A percentile compares a stretch with the other conserved stretches of the same genome.
Conservation (phyloP, 2,329 filamentous ascomycete genomes). For the Fusarium equiseti region DNA sequence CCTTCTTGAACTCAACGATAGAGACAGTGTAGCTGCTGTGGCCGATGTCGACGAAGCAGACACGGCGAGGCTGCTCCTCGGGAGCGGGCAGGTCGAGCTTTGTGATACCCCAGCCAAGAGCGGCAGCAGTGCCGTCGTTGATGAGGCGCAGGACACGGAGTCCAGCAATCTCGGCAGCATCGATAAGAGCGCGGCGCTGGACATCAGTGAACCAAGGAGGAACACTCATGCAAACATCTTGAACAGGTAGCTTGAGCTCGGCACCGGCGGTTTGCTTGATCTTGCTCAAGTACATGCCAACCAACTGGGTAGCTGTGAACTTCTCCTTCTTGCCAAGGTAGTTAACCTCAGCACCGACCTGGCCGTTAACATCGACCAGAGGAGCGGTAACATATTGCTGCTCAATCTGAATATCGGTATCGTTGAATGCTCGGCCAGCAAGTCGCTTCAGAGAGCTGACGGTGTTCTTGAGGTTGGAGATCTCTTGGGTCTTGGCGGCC, state of each 20-base stretch:
- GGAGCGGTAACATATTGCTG: conserved; percentile 89
- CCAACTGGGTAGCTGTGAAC: conserved; percentile 93
- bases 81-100: conserved; percentile 90
- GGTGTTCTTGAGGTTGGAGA: conserved; percentile 99
- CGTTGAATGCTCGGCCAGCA: conserved; percentile 84
- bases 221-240: conserved; percentile 92
- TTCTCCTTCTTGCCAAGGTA: conserved; percentile 95
- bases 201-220: conserved; percentile 97
- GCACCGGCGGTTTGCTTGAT: conserved; percentile 87
- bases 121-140: conserved; percentile 97
- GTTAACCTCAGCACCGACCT: conserved; percentile 92
- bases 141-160: conserved; percentile 93
- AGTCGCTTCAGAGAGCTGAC: conserved; percentile 93
- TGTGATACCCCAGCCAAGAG: conserved; percentile 96
- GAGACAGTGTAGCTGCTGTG: conserved; percentile 96
- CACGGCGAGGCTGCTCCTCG: conserved; percentile 92
- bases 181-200: conserved; percentile 89
- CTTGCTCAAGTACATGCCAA: conserved; percentile 96
- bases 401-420: conserved; percentile 94
- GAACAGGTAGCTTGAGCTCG: conserved; percentile 91
- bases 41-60: conserved; percentile 93
- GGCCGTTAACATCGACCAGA: conserved; percentile 90
- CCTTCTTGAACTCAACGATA: conserved; percentile 96
- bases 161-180: conserved; percentile 92
- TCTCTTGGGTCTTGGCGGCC: conserved; percentile 97